Percentiles rank a stretch among this genome's conserved stretches.
Conservation (phyloP, 768 basidiomycete genomes). For the Tricholoma terreum region DNA sequence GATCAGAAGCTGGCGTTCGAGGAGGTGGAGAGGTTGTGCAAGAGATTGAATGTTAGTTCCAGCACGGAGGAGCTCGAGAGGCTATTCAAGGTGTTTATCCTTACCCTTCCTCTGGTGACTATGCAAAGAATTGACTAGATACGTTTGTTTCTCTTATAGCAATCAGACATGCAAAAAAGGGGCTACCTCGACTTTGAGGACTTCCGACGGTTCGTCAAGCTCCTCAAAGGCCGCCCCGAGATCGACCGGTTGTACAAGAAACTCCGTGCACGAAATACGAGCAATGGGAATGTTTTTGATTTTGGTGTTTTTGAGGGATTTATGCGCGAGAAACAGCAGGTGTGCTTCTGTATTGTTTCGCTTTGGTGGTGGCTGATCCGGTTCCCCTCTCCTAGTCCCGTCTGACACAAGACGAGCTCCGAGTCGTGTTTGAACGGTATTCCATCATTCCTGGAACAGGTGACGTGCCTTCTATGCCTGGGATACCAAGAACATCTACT, state of each 20-base stretch:
- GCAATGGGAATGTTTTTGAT: conserved; percentile 29
- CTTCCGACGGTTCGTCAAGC: conserved; percentile 82
- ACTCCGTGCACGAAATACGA: conserved; percentile 26
- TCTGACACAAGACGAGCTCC: conserved; percentile 33
- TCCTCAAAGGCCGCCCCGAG: conserved; percentile 82
- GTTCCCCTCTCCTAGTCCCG: conserved; percentile 29
- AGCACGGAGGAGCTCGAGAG: conserved; percentile 54
- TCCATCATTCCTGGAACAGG: conserved; percentile 4
- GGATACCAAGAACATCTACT: neutral
- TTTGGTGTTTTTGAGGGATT: conserved; percentile 42
- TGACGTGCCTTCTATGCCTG: neutral
- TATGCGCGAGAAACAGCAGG: conserved; percentile 47
- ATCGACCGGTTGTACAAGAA: conserved; percentile 62
- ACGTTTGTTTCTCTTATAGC: conserved; percentile 36
- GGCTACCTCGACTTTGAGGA: conserved; percentile 75
- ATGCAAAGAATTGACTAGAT: neutral
- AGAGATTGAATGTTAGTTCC: conserved; percentile 66
- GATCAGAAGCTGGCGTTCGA: conserved; percentile 68
- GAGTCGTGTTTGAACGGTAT: conserved; percentile 40
- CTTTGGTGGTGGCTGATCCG: neutral
- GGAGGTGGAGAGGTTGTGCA: conserved; percentile 73
- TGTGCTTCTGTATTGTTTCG: conserved; percentile 14
- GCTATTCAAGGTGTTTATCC: conserved; percentile 51
- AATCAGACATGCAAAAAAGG: conserved; percentile 56
- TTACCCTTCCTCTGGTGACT: neutral